Evolutionary conservation across 2,329 filamentous ascomycete genomes (phyloP).

Genomic region (Fusarium verrucosum): DNA sequence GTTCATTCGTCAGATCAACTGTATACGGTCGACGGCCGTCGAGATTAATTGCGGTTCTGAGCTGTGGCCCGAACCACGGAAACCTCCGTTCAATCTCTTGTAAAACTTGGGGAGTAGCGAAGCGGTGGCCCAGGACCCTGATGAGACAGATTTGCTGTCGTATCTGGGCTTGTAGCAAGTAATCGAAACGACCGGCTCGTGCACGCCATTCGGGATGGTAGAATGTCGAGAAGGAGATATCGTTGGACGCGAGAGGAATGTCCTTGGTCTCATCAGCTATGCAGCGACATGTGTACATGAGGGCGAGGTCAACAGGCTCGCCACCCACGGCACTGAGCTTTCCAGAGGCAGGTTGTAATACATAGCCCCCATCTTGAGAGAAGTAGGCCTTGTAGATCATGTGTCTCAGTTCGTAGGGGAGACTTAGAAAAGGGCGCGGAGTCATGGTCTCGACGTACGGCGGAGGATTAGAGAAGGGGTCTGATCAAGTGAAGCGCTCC

Average conservation of each 20-base stretch:
- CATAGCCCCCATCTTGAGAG: background rate
- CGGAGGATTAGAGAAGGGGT: no score
- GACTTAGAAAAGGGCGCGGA: background rate
- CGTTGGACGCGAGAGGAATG: background rate
- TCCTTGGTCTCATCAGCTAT: background rate
- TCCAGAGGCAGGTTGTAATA: background rate
- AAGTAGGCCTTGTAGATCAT: background rate
- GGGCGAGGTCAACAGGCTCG: background rate
- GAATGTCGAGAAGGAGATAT: background rate
- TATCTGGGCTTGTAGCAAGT: rapidly evolving
- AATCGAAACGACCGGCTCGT: slow-evolving; percentile 1
- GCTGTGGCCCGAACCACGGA: background rate
- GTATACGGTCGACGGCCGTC: rapidly evolving
- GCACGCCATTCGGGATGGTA: background rate
- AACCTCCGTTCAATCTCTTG: background rate
- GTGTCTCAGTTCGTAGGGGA: background rate
- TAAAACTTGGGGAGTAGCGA: background rate
- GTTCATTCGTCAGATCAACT: rapidly evolving
- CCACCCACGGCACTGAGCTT: background rate
- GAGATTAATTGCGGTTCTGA: background rate
- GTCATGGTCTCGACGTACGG: background rate
- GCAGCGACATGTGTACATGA: background rate
- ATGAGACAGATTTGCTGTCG: rapidly evolving
- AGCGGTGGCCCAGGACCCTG: rapidly evolving
- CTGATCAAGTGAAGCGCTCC: no score